These are phyloP conservation scores for Camillea tinctor DNA, from an alignment of 2,329 filamentous ascomycete species.

Conservation along the genomic window DNA sequence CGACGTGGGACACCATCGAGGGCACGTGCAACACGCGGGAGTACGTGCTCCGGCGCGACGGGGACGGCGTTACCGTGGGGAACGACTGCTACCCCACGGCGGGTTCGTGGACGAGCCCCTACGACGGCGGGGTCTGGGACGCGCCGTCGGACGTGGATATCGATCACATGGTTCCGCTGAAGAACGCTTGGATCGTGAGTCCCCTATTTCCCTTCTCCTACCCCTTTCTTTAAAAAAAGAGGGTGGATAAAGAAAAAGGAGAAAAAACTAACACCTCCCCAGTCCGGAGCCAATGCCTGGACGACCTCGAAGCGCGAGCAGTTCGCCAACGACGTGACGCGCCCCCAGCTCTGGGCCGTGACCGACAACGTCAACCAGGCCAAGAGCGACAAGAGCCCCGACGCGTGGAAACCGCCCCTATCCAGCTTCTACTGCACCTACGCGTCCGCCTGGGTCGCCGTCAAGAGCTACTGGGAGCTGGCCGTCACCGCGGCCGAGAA, in stretches of 20 bases:
- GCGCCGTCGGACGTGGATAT: slow-evolving; percentile 71
- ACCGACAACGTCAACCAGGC: slow-evolving; percentile 72
- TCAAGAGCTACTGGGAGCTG: slow-evolving; percentile 70
- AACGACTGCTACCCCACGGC: slow-evolving; percentile 61
- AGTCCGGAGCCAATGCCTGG: slow-evolving; percentile 73
- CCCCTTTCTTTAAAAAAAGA: too few relatives aligned
- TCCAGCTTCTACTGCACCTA: slow-evolving; percentile 74
- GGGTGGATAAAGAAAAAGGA: too few relatives aligned
- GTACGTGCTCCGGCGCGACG: slow-evolving; percentile 72
- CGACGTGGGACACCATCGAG: slow-evolving; percentile 65
- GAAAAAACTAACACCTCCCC: neutral
- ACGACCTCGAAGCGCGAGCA: slow-evolving; percentile 63
- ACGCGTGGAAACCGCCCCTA: slow-evolving; percentile 73
- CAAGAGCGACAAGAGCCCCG: slow-evolving; percentile 74
- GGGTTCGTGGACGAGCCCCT: slow-evolving; percentile 70
- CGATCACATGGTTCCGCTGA: slow-evolving; percentile 79
- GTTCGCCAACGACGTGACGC: slow-evolving; percentile 75
- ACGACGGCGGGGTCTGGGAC: slow-evolving; percentile 71
- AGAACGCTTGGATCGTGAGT: slow-evolving; percentile 73
- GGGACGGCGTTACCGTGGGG: slow-evolving; percentile 58
- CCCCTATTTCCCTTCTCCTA: neutral
- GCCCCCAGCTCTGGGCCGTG: slow-evolving; percentile 77
- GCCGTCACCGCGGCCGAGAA: slow-evolving; percentile 72
- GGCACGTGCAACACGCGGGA: slow-evolving; percentile 72
- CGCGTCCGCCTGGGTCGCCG: slow-evolving; percentile 70